Base-by-base conservation (phyloP, 495 filamentous ascomycete species). In the Cetradonia linearis region DNA sequence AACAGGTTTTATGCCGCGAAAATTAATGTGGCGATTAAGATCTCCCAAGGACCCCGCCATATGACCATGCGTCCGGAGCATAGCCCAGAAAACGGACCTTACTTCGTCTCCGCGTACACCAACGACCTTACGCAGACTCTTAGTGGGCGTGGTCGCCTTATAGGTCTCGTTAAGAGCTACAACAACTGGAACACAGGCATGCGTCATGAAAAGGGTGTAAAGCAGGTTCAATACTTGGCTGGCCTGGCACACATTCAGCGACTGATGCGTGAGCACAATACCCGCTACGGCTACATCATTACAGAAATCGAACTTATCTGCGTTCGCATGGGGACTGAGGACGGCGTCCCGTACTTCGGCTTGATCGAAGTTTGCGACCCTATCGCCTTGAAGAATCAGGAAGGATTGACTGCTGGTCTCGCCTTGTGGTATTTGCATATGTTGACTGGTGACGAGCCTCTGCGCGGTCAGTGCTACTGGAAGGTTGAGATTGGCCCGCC, bases 121-220 rank as follows among this genome's bases (percentile, higher is more conserved):
- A 83, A 85, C 52, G 84, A 91, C 63, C 79, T 78, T 52, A 87
- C 88, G 60, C 72, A 79, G 62, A 89, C 88, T 53, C 82, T 85
- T 67, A 78, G 81, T 34, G 87, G 83, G 1, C 85, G 86, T 6
- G 88, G 86, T 5, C 86, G 89, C 44, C 82, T 94, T 30, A 88
- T 96, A 42, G 91, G 91, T 8, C 80, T 96, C 8, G 87, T 89
- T 65, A 93, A 91, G 74, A 84, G 81, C 68, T 95, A 89, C 70
- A 86, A 95, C 67, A 83, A 86, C 46, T 96, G 92, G 88, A 95
- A 96, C 76, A 89, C 88, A 4, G 87, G 86, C 59, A 92, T 95
- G 88, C 87, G 90, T 67, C 84, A 83, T 62, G 89, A 91, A 68
- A 80, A 82, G 40, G 86, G 89, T 49, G 78, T 86, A 70, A 83